Evolutionary conservation across 495 filamentous ascomycete species (phyloP).

Genomic region (Glarea lozoyensis): DNA sequence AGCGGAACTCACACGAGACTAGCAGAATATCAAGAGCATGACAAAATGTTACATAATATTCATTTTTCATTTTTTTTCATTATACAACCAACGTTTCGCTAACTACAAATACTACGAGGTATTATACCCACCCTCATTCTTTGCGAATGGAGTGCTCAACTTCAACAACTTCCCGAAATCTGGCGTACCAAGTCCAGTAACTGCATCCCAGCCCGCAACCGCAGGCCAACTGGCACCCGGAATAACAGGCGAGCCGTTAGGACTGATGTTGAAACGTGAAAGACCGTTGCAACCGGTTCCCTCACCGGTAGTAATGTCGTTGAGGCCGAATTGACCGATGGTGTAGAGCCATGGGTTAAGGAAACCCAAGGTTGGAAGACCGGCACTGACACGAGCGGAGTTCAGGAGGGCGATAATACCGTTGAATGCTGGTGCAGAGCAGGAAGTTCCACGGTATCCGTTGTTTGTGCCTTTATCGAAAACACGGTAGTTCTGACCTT

Average conservation of each 20-base stretch:
- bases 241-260: constrained; percentile 23
- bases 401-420: constrained; percentile 48
- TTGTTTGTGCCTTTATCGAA: constrained; percentile 10
- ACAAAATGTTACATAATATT: too few relatives aligned
- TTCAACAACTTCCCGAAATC: constrained; percentile 17
- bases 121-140: constrained; percentile 10
- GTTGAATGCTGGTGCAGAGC: constrained; percentile 43
- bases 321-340: constrained; percentile 34
- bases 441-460: constrained; percentile 24
- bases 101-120: too few relatives aligned
- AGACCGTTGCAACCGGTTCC: constrained; percentile 39
- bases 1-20: too few relatives aligned
- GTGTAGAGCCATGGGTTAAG: constrained; percentile 57
- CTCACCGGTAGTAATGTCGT: constrained; percentile 46
- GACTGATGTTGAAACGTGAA: neutral
- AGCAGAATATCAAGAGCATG: too few relatives aligned
- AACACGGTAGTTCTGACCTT: constrained; percentile 26
- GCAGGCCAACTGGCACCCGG: constrained; percentile 54
- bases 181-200: constrained; percentile 12
- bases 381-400: constrained; percentile 36
- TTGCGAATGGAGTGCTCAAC: constrained; percentile 6
- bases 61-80: too few relatives aligned
- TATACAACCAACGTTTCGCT: too few relatives aligned
- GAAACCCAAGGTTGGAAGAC: constrained; percentile 45
- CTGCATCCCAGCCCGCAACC: constrained; percentile 36